These are phyloP conservation scores for Exophiala lecanii-corni DNA, from an alignment of 2,329 filamentous ascomycete genomes.

Conservation along the genomic window DNA sequence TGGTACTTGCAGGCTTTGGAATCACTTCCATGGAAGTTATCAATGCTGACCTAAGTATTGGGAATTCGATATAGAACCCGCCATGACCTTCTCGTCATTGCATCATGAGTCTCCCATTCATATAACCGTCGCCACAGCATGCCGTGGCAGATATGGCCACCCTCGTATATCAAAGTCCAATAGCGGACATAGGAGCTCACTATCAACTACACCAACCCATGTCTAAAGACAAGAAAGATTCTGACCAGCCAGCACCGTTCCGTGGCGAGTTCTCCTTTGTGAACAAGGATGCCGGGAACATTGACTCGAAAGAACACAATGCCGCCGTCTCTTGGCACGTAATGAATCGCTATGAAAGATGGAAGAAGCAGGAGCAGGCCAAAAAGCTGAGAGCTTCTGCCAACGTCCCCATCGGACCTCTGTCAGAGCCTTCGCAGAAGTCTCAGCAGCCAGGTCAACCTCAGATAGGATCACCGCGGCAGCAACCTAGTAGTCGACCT, in stretches of 20 bases:
- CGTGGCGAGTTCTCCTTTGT: conserved; percentile 26
- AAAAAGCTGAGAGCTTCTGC: conserved; percentile 21
- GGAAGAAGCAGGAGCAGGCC: conserved; percentile 26
- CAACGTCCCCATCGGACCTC: conserved; percentile 20
- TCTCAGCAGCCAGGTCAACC: not conserved
- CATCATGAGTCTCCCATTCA: conserved; percentile 12
- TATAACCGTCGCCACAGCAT: conserved; percentile 9
- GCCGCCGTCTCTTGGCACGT: conserved; percentile 26
- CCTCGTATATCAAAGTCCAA: conserved; percentile 11
- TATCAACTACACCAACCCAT: conserved; percentile 10
- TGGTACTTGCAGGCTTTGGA: conserved; percentile 3
- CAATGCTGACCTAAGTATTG: conserved; percentile 22
- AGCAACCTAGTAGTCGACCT: conserved; percentile 2
- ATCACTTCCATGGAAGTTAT: conserved; percentile 11
- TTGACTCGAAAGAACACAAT: conserved; percentile 26
- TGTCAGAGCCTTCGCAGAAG: conserved; percentile 12
- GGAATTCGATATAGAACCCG: conserved; percentile 19
- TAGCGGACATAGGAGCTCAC: conserved; percentile 3
- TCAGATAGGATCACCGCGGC: not conserved
- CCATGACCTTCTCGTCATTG: conserved; percentile 15
- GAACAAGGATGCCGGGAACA: conserved; percentile 28
- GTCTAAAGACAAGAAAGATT: conserved; percentile 19
- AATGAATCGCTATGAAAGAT: conserved; percentile 26
- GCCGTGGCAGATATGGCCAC: conserved; percentile 11
- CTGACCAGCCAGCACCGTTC: conserved; percentile 21